Evolutionary conservation across 1,284 basidiomycete species (phyloP).

Genomic region (Moesziomyces sp.): DNA sequence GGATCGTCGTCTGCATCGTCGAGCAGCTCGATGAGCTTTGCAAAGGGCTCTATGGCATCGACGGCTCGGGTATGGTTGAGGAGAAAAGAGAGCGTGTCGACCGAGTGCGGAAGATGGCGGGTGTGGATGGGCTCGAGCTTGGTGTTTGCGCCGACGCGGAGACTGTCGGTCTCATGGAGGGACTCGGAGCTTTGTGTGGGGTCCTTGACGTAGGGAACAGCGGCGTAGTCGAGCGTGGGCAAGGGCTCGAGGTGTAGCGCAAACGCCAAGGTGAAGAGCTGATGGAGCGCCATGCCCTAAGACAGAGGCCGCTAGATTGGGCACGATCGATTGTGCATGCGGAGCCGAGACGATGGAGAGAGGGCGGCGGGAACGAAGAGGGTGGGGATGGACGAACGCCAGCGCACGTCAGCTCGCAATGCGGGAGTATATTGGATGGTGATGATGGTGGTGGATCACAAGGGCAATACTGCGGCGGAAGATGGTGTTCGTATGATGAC

Average conservation of each 20-base stretch:
- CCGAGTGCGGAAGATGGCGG: slow-evolving; percentile 40
- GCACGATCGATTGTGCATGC: not conserved
- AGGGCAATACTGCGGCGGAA: no score
- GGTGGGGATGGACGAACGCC: no score
- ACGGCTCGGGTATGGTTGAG: slow-evolving; percentile 43
- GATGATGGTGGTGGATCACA: no score
- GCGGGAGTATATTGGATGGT: no score
- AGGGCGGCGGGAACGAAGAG: no score
- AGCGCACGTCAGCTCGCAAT: no score
- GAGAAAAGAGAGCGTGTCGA: slow-evolving; percentile 49
- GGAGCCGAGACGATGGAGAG: no score
- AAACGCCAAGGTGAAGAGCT: slow-evolving; percentile 62
- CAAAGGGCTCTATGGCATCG: slow-evolving; percentile 46
- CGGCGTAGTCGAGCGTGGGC: slow-evolving; percentile 51
- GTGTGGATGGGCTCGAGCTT: slow-evolving; percentile 45
- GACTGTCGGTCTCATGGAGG: slow-evolving; percentile 23
- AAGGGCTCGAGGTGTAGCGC: slow-evolving; percentile 59
- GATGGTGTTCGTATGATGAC: no score
- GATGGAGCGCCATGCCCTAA: slow-evolving; percentile 38
- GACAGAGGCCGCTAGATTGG: not conserved
- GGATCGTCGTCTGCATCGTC: slow-evolving; percentile 59
- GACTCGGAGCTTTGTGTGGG: slow-evolving; percentile 23
- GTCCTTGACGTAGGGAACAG: slow-evolving; percentile 26
- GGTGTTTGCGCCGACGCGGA: slow-evolving; percentile 46
- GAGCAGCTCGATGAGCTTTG: slow-evolving; percentile 53